Conservation (phyloP, 2,329 filamentous ascomycete species). For the Paecilomyces fulvus region DNA sequence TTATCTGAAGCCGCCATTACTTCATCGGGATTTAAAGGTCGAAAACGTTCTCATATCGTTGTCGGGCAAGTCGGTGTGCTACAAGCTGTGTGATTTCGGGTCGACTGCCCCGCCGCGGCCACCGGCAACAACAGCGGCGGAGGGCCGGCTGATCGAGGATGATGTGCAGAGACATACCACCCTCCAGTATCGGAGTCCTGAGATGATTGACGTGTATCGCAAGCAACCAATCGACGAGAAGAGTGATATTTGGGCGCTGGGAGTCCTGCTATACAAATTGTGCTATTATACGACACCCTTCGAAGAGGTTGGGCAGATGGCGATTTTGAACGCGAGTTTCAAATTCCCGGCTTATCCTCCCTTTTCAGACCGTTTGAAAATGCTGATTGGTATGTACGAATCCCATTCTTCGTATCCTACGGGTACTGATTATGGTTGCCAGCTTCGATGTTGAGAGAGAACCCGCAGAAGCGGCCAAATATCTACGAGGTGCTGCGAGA, state of each 20-base stretch:
- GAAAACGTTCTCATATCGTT: conserved; percentile 90
- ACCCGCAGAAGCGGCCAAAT: conserved; percentile 70
- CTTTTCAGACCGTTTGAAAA: conserved; percentile 85
- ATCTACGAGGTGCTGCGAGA: conserved; percentile 90
- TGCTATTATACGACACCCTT: conserved; percentile 99
- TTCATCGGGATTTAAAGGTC: conserved; percentile 94
- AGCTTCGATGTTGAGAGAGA: conserved; percentile 87
- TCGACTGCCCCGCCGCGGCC: conserved; percentile 77
- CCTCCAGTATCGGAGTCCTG: conserved; percentile 91
- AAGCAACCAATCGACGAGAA: conserved; percentile 98
- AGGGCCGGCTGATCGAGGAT: conserved; percentile 89
- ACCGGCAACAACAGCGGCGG: conserved; percentile 75
- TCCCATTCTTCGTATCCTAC: conserved; percentile 1
- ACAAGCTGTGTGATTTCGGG: conserved; percentile 98
- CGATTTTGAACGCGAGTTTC: conserved; percentile 91
- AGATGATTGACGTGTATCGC: conserved; percentile 97
- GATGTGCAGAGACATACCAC: conserved; percentile 97
- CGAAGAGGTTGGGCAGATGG: conserved; percentile 94
- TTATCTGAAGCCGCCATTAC: conserved; percentile 84
- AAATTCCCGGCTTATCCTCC: conserved; percentile 80
- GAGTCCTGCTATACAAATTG: conserved; percentile 91
- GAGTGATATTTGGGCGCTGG: conserved; percentile 95
- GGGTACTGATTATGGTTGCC: conserved; percentile 13
- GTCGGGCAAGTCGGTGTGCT: conserved; percentile 58
- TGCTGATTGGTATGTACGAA: conserved; percentile 64